Base-by-base conservation (phyloP, 2,329 filamentous ascomycete genomes). In the Westerdykella sp. region DNA sequence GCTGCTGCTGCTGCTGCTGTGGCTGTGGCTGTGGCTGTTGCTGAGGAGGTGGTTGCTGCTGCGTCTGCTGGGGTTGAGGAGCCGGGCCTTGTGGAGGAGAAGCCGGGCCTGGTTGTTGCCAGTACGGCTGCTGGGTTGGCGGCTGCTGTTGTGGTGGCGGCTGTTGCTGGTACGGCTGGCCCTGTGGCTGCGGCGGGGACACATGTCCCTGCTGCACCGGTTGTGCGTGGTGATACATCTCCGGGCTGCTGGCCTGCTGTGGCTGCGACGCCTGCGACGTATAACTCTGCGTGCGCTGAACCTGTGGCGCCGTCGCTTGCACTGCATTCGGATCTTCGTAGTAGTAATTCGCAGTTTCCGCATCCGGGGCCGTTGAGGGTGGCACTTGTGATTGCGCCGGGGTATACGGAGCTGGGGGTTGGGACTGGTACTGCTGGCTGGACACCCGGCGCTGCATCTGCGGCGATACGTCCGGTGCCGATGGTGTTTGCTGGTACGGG, bases 391-490 rank as follows among this genome's bases (percentile, higher is more conserved):
- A 9, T 9, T 28, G 25, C 4, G 4, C 9, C 1, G 58, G 55
- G 9, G 62, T 57, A 45, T 69, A 67, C 38, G 46, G 39, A 2
- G 59, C 48, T 23, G 57, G 39, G 2, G 53, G 52, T 41, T 64
- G 63, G 13, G 57, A 50, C 7, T 59, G 56, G 41, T 69, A 68
- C 44, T 61, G 60, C 32, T 60, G 63, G 30, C 49, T 55, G 0
- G 64, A 62, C 2, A 55, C 51, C 40, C 61, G 56, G 14, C 61
- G 63, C 44, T 68, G 66, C 4, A 67, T 48, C 35, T 64, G 63
- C n/a, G 65, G 66, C 35, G 64, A 67, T 6, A 36, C 39, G 3
- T 53, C 47, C 4, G 46, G 42, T 6, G 47, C 41, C 2, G 59
- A 51, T 10, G 60, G 54, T n/a, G 54, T 52, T 42, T 64, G 42